Conservation (phyloP, 352 stramenopile species). For the Phytophthora macrochlamydospora region DNA sequence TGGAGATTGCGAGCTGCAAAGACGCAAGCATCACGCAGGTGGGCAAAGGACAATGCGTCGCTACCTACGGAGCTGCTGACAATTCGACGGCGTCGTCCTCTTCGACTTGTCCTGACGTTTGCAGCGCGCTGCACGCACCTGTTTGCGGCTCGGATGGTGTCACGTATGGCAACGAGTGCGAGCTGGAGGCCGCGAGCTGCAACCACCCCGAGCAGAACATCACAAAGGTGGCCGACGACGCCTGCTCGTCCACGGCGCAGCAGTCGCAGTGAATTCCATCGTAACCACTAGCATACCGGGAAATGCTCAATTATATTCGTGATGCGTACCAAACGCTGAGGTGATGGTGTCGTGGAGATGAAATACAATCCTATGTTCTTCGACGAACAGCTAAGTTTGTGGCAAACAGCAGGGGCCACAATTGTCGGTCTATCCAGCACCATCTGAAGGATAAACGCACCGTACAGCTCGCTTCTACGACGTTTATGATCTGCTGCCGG, state of each 20-base stretch:
- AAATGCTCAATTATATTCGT: no score
- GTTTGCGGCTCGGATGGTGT: constrained; percentile 31
- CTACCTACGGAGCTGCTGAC: not conserved
- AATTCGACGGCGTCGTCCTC: not conserved
- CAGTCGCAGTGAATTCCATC: not conserved
- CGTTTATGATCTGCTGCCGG: no score
- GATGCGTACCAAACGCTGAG: no score
- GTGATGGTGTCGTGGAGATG: no score
- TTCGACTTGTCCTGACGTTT: constrained; percentile 8
- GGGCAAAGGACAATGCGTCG: constrained; percentile 26
- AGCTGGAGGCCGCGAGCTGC: not conserved
- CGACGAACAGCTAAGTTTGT: no score
- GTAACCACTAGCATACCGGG: no score
- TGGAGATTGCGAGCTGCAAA: constrained; percentile 31
- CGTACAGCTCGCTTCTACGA: no score
- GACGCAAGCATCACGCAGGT: constrained; percentile 21
- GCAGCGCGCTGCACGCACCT: constrained; percentile 11
- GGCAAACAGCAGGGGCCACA: no score
- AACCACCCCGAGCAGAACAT: not conserved
- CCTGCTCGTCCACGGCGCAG: not conserved
- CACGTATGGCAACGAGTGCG: constrained; percentile 25
- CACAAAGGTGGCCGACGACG: not conserved
- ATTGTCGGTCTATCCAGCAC: no score
- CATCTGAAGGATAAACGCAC: no score
- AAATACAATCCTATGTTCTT: no score